A percentile compares a stretch with the other conserved stretches of the same genome.
These are phyloP conservation scores for Myriosclerotinia duriaeana DNA, from an alignment of 2,329 filamentous ascomycete genomes.

Conservation along the genomic window DNA sequence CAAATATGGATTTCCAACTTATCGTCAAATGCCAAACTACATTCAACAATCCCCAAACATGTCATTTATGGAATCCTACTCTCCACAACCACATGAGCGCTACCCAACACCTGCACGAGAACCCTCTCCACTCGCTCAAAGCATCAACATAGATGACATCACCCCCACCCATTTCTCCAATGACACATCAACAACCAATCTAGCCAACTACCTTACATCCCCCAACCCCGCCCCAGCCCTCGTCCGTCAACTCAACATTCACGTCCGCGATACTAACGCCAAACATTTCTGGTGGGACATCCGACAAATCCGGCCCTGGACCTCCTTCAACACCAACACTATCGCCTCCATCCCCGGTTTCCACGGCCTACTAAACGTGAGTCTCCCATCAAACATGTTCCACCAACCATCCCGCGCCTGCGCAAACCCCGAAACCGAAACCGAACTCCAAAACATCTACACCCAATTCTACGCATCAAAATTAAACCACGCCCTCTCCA, in stretches of 20 bases:
- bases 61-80: conserved; percentile 42
- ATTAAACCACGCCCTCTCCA: conserved; percentile 77
- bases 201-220: conserved; percentile 74
- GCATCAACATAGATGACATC: conserved; percentile 39
- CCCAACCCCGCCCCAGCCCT: conserved; percentile 80
- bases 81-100: conserved; percentile 48
- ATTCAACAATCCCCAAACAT: conserved; percentile 39
- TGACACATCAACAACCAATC: conserved; percentile 56
- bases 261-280: conserved; percentile 62
- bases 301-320: conserved; percentile 82
- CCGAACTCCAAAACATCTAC: conserved; percentile 72
- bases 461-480: conserved; percentile 78
- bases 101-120: conserved; percentile 44
- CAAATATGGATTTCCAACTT: conserved; percentile 80
- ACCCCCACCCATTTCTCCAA: conserved; percentile 41
- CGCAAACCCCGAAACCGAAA: conserved; percentile 74
- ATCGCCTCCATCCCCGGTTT: conserved; percentile 74
- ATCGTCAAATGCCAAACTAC: conserved; percentile 68
- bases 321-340: conserved; percentile 69
- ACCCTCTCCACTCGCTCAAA: conserved; percentile 45
- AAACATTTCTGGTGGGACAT: conserved; percentile 97
- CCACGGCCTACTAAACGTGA: conserved; percentile 68
- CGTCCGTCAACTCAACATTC: conserved; percentile 75
- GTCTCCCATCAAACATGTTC: conserved; percentile 62
- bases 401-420: conserved; percentile 50